These are phyloP conservation scores for Neonectria magnoliae DNA, from an alignment of 2,329 filamentous ascomycete species.

Conservation along the genomic window DNA sequence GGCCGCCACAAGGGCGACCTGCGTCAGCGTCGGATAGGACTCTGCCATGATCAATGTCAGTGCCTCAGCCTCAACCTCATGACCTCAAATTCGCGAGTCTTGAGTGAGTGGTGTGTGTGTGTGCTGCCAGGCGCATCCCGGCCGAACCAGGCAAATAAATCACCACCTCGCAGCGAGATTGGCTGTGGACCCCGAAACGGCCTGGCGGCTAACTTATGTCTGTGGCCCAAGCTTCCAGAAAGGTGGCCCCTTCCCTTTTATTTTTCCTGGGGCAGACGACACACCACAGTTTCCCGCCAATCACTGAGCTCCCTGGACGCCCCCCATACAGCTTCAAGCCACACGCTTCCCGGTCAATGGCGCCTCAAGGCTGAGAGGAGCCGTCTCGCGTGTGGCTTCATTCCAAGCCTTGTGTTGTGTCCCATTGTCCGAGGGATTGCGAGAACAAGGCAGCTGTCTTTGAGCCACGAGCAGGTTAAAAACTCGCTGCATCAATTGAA, in stretches of 20 bases:
- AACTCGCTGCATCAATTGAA: not conserved
- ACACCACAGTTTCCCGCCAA: conserved; percentile 6
- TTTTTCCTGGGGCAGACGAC: conserved; percentile 4
- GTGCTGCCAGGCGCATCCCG: conserved; percentile 9
- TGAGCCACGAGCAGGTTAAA: not conserved
- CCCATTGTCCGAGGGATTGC: not conserved
- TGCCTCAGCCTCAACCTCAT: conserved; percentile 36
- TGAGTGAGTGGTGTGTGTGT: not conserved
- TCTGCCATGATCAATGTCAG: conserved; percentile 71
- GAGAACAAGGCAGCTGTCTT: not conserved
- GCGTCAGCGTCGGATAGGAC: conserved; percentile 84
- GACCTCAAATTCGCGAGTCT: conserved; percentile 27
- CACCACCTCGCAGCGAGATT: conserved; percentile 6
- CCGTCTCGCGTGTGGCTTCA: conserved; percentile 10
- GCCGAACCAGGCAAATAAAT: conserved; percentile 10
- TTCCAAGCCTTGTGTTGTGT: not conserved
- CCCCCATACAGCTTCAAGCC: not conserved
- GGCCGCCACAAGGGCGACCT: conserved; percentile 86
- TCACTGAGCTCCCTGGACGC: not conserved
- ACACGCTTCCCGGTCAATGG: conserved; percentile 7
- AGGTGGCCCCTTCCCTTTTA: conserved; percentile 2
- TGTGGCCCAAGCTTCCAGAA: conserved; percentile 21
- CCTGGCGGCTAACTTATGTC: not conserved
- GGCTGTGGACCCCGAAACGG: not conserved
- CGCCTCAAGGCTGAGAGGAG: conserved; percentile 13